These are phyloP conservation scores for Ogataea salicorniae DNA, from an alignment of 805 yeast species.

Conservation along the genomic window DNA sequence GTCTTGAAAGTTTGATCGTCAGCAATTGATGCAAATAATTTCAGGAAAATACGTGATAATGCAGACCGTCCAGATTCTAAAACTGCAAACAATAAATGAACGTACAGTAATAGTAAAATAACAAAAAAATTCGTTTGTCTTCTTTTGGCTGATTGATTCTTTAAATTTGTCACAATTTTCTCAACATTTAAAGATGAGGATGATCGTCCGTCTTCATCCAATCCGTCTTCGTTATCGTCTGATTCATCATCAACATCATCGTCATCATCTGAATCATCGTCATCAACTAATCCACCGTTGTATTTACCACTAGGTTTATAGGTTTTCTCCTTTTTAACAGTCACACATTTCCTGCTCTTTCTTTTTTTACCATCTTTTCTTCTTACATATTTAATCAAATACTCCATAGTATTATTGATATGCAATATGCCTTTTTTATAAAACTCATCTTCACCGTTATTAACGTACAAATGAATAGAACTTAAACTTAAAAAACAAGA, in stretches of 20 bases:
- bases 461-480: constrained; percentile 54
- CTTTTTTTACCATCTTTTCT: constrained; percentile 8
- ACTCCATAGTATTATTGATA: constrained; percentile 52
- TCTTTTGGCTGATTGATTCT: constrained; percentile 32
- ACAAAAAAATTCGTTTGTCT: constrained; percentile 40
- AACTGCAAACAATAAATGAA: constrained; percentile 48
- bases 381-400: constrained; percentile 41
- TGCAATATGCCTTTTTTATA: constrained; percentile 49
- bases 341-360: background rate
- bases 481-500: constrained; percentile 53
- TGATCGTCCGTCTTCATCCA: constrained; percentile 11
- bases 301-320: no score
- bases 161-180: constrained; percentile 33
- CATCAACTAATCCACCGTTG: no score
- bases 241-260: constrained; percentile 4
- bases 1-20: constrained; percentile 39
- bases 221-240: constrained; percentile 6
- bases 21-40: constrained; percentile 46
- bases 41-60: constrained; percentile 42
- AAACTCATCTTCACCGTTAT: constrained; percentile 46
- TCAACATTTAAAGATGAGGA: constrained; percentile 26
- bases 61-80: constrained; percentile 53
- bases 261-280: background rate
- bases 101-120: constrained; percentile 46
- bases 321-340: no score